Evolutionary conservation across 2,329 filamentous ascomycete species (phyloP), one percentile per base, ranked within the genome.

Genomic region (Ustilaginoidea virens): DNA sequence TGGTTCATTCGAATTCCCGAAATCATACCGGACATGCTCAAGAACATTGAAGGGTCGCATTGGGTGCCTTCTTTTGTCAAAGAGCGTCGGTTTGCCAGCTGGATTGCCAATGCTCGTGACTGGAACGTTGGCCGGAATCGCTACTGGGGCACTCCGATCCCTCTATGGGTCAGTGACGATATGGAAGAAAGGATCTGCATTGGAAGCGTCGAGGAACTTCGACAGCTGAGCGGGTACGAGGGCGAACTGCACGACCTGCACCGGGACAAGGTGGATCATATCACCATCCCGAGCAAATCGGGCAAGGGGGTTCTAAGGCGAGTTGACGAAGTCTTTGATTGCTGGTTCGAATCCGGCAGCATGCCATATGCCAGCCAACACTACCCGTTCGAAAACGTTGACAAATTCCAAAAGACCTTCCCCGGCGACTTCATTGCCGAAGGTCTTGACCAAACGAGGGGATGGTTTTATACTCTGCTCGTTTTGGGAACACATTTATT

Each of bases 51-150:
- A 46, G 69, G 70, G 10, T 90, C 85, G 6, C 80, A 92, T 48
- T 96, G 87, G 87, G 83, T 92, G 1, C 87, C 87, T 2, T 74
- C 69, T 2, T 80, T 81, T 42, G 85, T 96, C 36, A 93, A 93
- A 53, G 86, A 93, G 44, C 80, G 77, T 48, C 74, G 87, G 10
- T 96, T 96, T 44, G 71, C 77, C 25, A 90, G 75, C 56, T 94
- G 87, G 87, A 87, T 96, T 37, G 63, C 69, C 34, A 87, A 87
- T 47, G 86, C 87, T 10, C 76, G 79, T 34, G 87, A 96, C 53
- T 96, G 87, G 87, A 92, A 93, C 48, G 79, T 96, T 18, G 90
- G 83, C 30, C 69, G 87, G 39, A 93, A 92, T 52, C 71, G 87
- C 32, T 96, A 92, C 56, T 94, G 87, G 87, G 87, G 87, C 28